A percentile compares a stretch with the other conserved stretches of the same genome.
These are phyloP conservation scores for Ustanciosporium gigantosporum DNA, from an alignment of 1,284 basidiomycete genomes.

Conservation along the genomic window DNA sequence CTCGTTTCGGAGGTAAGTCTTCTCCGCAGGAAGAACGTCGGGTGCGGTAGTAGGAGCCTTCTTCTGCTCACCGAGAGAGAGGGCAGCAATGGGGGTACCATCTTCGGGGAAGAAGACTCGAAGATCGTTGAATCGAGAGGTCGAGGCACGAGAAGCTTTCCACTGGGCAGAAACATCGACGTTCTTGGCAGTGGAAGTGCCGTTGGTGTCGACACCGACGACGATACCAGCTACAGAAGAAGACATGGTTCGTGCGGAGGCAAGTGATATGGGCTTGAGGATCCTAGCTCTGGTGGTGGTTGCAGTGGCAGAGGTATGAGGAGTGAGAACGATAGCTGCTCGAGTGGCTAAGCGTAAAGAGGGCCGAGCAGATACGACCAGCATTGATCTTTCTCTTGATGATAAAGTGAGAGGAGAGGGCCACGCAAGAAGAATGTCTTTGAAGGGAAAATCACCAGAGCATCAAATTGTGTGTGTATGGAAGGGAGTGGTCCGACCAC, in stretches of 20 bases:
- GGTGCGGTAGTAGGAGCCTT: conserved; percentile 50
- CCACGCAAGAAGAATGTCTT: too few relatives aligned
- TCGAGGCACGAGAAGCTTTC: conserved; percentile 49
- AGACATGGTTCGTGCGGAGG: conserved; percentile 1
- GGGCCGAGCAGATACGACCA: too few relatives aligned
- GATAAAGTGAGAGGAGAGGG: too few relatives aligned
- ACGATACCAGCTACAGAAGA: conserved; percentile 33
- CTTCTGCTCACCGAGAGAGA: conserved; percentile 52
- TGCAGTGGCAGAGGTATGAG: too few relatives aligned
- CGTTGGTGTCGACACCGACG: conserved; percentile 39
- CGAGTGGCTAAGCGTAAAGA: not conserved
- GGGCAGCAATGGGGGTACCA: conserved; percentile 43
- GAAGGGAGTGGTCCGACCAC: too few relatives aligned
- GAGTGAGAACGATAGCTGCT: not conserved
- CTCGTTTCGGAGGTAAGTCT: conserved; percentile 55
- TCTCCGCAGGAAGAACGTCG: conserved; percentile 44
- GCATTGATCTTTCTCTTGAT: too few relatives aligned
- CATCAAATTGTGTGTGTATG: too few relatives aligned
- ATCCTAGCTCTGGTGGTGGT: too few relatives aligned
- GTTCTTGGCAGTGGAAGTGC: conserved; percentile 39
- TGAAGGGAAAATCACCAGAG: too few relatives aligned
- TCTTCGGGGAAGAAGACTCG: conserved; percentile 52
- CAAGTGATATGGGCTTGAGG: too few relatives aligned
- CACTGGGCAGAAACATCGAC: conserved; percentile 51
- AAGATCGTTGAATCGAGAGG: conserved; percentile 49